Conservation (phyloP, 768 basidiomycete species). For the Kwoniella newhampshirensis region DNA sequence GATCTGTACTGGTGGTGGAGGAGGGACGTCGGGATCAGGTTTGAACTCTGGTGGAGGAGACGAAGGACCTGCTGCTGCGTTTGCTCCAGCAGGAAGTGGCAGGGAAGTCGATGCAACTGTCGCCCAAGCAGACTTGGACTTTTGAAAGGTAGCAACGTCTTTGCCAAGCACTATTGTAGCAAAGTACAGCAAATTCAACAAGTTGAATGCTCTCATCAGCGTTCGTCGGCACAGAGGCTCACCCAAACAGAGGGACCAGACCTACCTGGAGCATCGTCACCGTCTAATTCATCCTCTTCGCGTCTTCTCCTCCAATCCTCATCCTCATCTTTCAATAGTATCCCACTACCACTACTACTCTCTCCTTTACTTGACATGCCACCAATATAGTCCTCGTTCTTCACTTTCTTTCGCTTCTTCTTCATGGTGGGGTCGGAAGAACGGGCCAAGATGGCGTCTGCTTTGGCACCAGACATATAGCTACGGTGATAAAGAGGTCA, state of each 20-base stretch:
- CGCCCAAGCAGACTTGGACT: conserved; percentile 44
- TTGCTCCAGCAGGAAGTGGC: conserved; percentile 11
- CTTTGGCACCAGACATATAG: conserved; percentile 96
- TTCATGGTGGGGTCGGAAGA: conserved; percentile 53
- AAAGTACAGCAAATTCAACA: not conserved
- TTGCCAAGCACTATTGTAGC: conserved; percentile 41
- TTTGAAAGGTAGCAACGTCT: conserved; percentile 42
- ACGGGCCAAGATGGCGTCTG: conserved; percentile 85
- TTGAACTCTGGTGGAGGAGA: conserved; percentile 54
- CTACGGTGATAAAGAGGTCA: conserved; percentile 17
- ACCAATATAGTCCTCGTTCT: conserved; percentile 55
- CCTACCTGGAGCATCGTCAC: conserved; percentile 52
- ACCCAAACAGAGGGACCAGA: not conserved
- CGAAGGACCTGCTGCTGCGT: conserved; percentile 9
- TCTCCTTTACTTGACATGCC: conserved; percentile 27
- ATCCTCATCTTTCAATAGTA: conserved; percentile 53
- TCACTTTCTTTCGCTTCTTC: conserved; percentile 67
- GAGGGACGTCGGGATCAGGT: conserved; percentile 31
- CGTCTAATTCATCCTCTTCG: conserved; percentile 44
- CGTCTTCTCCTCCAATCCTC: conserved; percentile 34
- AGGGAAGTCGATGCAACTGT: conserved; percentile 35
- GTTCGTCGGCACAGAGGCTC: conserved; percentile 6
- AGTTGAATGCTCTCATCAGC: too few relatives aligned
- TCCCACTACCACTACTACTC: conserved; percentile 38
- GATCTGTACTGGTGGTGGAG: conserved; percentile 20